Evolutionary conservation across 345 rosid species (phyloP).

Genomic region (rapeseed (Brassica napus)): DNA sequence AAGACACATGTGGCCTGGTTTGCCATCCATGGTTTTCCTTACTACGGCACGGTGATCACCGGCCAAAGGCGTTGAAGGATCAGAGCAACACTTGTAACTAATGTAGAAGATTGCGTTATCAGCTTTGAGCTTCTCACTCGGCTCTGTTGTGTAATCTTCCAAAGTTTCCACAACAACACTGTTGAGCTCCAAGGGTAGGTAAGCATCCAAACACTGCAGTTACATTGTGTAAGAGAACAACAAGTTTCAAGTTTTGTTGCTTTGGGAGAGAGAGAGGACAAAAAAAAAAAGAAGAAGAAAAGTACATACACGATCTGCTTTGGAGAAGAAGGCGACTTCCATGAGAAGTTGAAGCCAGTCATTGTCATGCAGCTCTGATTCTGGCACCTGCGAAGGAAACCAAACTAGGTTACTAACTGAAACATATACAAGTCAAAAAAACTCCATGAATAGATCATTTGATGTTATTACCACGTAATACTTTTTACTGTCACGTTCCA

Average conservation of each 20-base stretch:
- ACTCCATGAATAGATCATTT: background rate
- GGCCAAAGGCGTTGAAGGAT: background rate
- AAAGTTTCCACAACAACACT: constrained; percentile 13
- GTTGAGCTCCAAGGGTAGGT: constrained; percentile 11
- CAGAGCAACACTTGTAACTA: constrained; percentile 9
- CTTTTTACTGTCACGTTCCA: background rate
- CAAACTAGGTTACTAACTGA: background rate
- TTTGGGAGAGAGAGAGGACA: background rate
- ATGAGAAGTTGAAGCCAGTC: background rate
- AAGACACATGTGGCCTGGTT: constrained; percentile 15
- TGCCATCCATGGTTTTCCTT: constrained; percentile 24
- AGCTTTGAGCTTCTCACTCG: constrained; percentile 8
- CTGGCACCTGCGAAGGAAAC: background rate
- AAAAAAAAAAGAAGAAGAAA: too few species aligned
- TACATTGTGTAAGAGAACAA: background rate
- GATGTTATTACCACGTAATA: background rate
- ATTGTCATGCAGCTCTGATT: background rate
- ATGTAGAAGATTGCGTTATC: constrained; percentile 16
- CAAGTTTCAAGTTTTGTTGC: background rate
- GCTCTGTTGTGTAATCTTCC: background rate
- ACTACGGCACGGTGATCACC: background rate
- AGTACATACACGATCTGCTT: background rate
- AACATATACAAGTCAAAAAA: background rate
- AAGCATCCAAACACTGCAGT: background rate
- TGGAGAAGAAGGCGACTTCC: background rate